phyloP scores from a whole-genome alignment of 805 yeast species.

The Yamadazyma tumulicola region DNA sequence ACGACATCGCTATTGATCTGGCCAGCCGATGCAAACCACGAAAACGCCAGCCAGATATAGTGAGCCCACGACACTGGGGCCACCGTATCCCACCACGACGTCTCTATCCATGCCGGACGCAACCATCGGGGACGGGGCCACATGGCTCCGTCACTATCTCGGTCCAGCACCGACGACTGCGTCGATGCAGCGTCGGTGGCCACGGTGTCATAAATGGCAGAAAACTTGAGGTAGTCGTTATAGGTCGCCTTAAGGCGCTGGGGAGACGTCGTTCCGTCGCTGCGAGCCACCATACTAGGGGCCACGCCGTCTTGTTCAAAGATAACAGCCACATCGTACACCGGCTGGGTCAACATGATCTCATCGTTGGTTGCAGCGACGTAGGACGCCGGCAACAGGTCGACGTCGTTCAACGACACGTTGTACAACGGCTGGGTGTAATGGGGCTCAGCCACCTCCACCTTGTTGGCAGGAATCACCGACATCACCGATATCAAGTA shows the following conservation, averaged over 20 bases:
- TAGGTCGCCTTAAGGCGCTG: slow-evolving; percentile 25
- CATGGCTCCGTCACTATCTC: neutral
- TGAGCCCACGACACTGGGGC: slow-evolving; percentile 51
- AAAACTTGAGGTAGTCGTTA: slow-evolving; percentile 36
- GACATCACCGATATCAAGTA: slow-evolving; percentile 61
- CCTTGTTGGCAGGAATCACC: slow-evolving; percentile 55
- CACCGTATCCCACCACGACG: neutral
- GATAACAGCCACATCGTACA: slow-evolving; percentile 46
- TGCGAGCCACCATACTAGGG: slow-evolving; percentile 8
- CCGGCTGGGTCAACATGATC: slow-evolving; percentile 52
- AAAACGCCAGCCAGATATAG: slow-evolving; percentile 62
- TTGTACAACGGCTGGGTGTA: slow-evolving; percentile 55
- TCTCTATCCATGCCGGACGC: neutral
- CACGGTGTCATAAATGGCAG: slow-evolving; percentile 24
- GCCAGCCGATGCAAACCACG: slow-evolving; percentile 91
- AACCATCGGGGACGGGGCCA: too few species aligned
- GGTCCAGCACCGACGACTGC: slow-evolving; percentile 3
- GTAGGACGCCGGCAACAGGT: slow-evolving; percentile 10
- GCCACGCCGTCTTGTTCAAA: slow-evolving; percentile 14
- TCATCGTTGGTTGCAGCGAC: slow-evolving; percentile 68
- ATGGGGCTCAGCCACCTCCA: slow-evolving; percentile 33
- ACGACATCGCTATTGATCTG: slow-evolving; percentile 29
- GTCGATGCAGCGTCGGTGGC: neutral
- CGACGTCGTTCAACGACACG: slow-evolving; percentile 56
- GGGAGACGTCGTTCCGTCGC: slow-evolving; percentile 4